phyloP scores from a whole-genome alignment of 176 grass and related monocot species.

The Rhynchospora pubera region DNA sequence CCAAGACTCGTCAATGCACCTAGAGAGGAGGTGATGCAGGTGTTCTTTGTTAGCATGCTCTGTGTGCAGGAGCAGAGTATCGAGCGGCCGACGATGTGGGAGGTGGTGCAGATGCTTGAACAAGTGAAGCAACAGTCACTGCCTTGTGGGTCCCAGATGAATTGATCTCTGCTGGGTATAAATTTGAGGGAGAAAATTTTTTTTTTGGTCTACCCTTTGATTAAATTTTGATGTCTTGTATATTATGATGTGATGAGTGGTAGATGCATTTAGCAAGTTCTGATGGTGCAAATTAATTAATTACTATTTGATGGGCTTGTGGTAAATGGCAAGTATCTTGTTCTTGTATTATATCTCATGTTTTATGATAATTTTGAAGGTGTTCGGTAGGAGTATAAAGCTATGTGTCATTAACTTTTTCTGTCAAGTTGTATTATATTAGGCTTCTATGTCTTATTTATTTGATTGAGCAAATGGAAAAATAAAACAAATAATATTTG shows the following conservation, averaged over 20 bases:
- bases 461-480: no score
- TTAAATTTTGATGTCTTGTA: slow-evolving; percentile 6
- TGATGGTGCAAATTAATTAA: neutral
- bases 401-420: no score
- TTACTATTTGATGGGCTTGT: neutral
- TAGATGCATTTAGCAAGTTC: neutral
- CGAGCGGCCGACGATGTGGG: slow-evolving; percentile 72
- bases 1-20: slow-evolving; percentile 52
- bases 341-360: neutral
- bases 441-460: no score
- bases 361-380: neutral
- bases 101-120: slow-evolving; percentile 78
- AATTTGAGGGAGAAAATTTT: neutral
- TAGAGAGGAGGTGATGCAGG: slow-evolving; percentile 42
- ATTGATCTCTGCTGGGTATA: neutral
- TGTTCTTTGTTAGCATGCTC: slow-evolving; percentile 59
- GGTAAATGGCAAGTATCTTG: neutral
- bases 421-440: no score
- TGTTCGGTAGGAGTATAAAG: no score
- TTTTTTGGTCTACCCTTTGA: neutral
- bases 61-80: slow-evolving; percentile 83
- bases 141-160: neutral
- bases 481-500: no score
- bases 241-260: slow-evolving; percentile 6
- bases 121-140: slow-evolving; percentile 32